These are phyloP conservation scores for Penicillium sp. DNA, from an alignment of 2,329 filamentous ascomycete genomes.

Conservation along the genomic window DNA sequence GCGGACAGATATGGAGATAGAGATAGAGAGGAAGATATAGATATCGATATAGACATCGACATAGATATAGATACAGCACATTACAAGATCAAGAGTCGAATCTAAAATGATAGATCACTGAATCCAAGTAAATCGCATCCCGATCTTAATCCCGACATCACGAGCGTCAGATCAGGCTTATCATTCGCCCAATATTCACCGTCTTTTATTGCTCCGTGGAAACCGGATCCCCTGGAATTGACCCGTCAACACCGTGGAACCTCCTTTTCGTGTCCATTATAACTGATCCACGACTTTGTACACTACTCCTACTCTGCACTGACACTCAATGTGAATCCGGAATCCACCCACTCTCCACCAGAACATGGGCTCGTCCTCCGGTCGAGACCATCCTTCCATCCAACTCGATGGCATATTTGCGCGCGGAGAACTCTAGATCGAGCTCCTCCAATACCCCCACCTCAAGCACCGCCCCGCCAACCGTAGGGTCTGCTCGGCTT, in stretches of 20 bases:
- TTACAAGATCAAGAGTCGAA: too few species aligned
- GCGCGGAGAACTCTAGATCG: slow-evolving; percentile 27
- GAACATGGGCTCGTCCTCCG: slow-evolving; percentile 53
- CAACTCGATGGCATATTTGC: too few species aligned
- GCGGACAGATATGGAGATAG: too few species aligned
- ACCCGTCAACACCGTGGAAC: not conserved
- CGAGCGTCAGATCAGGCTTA: slow-evolving; percentile 17
- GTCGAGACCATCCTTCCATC: too few species aligned
- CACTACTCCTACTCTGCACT: slow-evolving; percentile 6
- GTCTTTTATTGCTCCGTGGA: slow-evolving; percentile 10
- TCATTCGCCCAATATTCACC: slow-evolving; percentile 26
- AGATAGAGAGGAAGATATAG: too few species aligned
- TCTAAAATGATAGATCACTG: too few species aligned
- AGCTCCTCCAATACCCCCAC: slow-evolving; percentile 34
- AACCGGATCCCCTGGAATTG: too few species aligned
- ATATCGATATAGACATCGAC: too few species aligned
- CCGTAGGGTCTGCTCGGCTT: slow-evolving; percentile 31
- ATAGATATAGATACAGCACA: too few species aligned
- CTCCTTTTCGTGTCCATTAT: not conserved
- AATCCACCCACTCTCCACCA: not conserved
- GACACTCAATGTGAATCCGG: slow-evolving; percentile 4
- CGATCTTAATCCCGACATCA: slow-evolving; percentile 6
- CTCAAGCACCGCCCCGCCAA: slow-evolving; percentile 35
- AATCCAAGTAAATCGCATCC: too few species aligned
- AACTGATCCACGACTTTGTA: not conserved